Percentiles rank a stretch among this genome's conserved stretches.
phyloP scores from a whole-genome alignment of 345 rosid genomes.

The Corchorus olitorius region DNA sequence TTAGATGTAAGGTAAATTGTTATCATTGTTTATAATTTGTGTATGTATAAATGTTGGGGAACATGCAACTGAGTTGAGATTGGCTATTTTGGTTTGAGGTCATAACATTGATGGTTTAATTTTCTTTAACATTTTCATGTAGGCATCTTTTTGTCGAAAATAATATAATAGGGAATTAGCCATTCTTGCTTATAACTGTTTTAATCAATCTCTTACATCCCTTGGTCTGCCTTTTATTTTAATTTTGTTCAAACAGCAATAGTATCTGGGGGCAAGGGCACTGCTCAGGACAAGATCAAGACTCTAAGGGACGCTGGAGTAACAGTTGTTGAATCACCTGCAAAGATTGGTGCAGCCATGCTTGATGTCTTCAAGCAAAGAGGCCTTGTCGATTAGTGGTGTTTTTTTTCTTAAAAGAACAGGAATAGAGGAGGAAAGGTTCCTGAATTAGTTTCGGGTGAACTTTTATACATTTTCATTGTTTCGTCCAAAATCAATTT shows the following conservation, averaged over 20 bases:
- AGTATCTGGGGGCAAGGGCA: conserved; percentile 94
- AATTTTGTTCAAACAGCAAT: conserved; percentile 56
- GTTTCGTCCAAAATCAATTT: not conserved
- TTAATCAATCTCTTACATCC: not conserved
- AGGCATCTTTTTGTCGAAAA: not conserved
- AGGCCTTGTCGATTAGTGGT: conserved; percentile 45
- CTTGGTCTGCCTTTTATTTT: not conserved
- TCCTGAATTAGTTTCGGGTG: conserved; percentile 34
- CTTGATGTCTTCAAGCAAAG: conserved; percentile 75
- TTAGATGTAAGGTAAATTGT: not conserved
- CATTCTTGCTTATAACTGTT: not conserved
- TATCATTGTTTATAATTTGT: not conserved
- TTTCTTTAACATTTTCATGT: not conserved
- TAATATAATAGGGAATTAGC: not conserved
- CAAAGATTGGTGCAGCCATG: conserved; percentile 85
- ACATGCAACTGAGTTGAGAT: not conserved
- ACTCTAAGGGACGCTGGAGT: conserved; percentile 87
- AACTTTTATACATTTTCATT: not conserved
- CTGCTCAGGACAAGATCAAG: conserved; percentile 91
- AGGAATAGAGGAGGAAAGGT: conserved; percentile 30
- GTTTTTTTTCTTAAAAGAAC: not conserved
- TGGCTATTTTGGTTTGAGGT: not conserved
- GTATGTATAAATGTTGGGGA: not conserved
- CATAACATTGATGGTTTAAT: not conserved
- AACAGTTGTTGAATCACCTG: conserved; percentile 90